These are phyloP conservation scores for Fonsecaea erecta DNA, from an alignment of 2,329 filamentous ascomycete genomes.

Conservation along the genomic window DNA sequence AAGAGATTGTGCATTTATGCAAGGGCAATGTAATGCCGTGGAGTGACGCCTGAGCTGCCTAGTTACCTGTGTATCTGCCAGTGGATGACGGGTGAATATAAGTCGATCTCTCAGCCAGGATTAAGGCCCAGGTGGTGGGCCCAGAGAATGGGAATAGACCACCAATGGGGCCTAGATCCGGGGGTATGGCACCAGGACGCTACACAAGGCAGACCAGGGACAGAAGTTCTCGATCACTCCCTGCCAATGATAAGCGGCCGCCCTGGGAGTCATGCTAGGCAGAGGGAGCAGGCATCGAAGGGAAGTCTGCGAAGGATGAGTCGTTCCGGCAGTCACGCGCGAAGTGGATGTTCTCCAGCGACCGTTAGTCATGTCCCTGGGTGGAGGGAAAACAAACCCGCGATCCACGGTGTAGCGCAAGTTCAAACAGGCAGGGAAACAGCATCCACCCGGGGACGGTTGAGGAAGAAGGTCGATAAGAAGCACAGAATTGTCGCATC, in stretches of 20 bases:
- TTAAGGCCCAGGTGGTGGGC: slow-evolving; percentile 22
- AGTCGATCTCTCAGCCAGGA: slow-evolving; percentile 14
- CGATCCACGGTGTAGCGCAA: slow-evolving; percentile 11
- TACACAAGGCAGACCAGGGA: slow-evolving; percentile 24
- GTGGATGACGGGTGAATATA: slow-evolving; percentile 13
- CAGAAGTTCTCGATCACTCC: slow-evolving; percentile 14
- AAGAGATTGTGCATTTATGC: slow-evolving; percentile 17
- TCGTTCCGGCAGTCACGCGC: slow-evolving; percentile 17
- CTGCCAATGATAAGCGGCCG: slow-evolving; percentile 20
- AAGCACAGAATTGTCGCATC: slow-evolving; percentile 8
- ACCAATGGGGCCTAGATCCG: slow-evolving; percentile 22
- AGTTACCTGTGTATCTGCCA: slow-evolving; percentile 15
- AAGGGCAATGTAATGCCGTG: slow-evolving; percentile 18
- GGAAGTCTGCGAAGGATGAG: slow-evolving; percentile 13
- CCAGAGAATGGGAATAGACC: slow-evolving; percentile 17
- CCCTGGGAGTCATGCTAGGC: slow-evolving; percentile 23
- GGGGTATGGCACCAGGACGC: slow-evolving; percentile 7
- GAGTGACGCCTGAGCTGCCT: slow-evolving; percentile 21
- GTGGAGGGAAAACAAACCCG: slow-evolving; percentile 18
- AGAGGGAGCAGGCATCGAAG: slow-evolving; percentile 24
- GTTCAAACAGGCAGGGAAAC: background rate
- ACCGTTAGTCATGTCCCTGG: background rate
- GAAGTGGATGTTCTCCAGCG: background rate
- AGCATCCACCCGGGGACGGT: background rate
- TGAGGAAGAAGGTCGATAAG: background rate